Evolutionary conservation across 2,329 filamentous ascomycete genomes (phyloP), one percentile per base, ranked within the genome.

Genomic region (Penicillium brevicompactum): DNA sequence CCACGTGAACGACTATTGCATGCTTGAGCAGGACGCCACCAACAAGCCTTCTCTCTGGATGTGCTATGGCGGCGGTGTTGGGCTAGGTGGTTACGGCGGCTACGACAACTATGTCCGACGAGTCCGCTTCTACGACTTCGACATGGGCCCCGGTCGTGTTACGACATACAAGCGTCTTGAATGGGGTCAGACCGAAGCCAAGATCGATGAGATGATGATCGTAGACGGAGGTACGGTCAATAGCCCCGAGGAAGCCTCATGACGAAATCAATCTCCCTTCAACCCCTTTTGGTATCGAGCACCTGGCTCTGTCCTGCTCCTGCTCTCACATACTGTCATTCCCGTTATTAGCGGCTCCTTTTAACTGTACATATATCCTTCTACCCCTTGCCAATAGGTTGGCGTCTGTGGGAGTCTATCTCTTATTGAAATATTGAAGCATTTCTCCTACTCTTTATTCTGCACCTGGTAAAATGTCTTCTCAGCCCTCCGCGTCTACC

Each of bases 1-100:
- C 69, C 94, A 99, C 70, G 93, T 89, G 62, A 99, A 99, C 70
- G 94, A 99, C 69, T 97, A 97, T 73, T 99, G 94, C 73, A 87
- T 90, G 60, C 82, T 97, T 8, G 86, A 78, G 32, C 69, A 83
- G 49, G 75, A 82, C 40, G 73, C 79, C 30, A 77, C 77, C 21
- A 74, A 80, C n/a, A 81, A 82, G 46, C 87, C 89, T 0, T 84
- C 88, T 30, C 78, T 97, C 2, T 99, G 94, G 94, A 96, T 99
- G 92, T 99, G 94, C 79, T 97, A 97, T 74, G 93, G 87, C 8
- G 94, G 94, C 31, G 94, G 90, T 24, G 85, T 87, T 27, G 94
- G 94, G 1, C 96, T 99, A 66, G 94, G 94, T 52, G 94, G 94
- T 0, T 99, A 99, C 70, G 94, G 89, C 18, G 92, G 93, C 5